These are phyloP conservation scores for Venturia pyrina DNA, from an alignment of 2,329 filamentous ascomycete species.

Conservation along the genomic window DNA sequence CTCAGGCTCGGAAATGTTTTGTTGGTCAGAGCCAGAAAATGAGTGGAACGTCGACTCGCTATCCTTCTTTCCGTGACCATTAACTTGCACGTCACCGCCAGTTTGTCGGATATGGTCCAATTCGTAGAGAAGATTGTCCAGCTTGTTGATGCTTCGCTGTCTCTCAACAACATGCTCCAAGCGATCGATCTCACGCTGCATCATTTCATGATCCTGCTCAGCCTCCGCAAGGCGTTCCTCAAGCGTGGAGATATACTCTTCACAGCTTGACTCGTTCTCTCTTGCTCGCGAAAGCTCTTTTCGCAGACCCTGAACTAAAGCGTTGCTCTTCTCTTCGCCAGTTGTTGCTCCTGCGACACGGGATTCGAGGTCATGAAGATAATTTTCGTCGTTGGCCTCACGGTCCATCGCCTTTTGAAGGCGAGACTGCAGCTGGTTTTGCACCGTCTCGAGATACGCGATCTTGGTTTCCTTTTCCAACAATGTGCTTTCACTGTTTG, in stretches of 20 bases:
- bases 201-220: slow-evolving; percentile 89
- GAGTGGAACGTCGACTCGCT: slow-evolving; percentile 19
- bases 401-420: slow-evolving; percentile 90
- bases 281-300: slow-evolving; percentile 83
- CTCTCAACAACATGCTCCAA: slow-evolving; percentile 92
- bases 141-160: slow-evolving; percentile 85
- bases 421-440: slow-evolving; percentile 76
- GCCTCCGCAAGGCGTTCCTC: slow-evolving; percentile 92
- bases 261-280: slow-evolving; percentile 80
- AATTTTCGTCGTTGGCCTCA: slow-evolving; percentile 83
- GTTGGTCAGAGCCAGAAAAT: slow-evolving; percentile 1
- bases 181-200: slow-evolving; percentile 92
- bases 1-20: not conserved
- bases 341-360: slow-evolving; percentile 84
- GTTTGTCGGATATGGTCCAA: slow-evolving; percentile 53
- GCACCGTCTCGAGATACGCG: slow-evolving; percentile 86
- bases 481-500: slow-evolving; percentile 73
- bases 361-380: slow-evolving; percentile 81
- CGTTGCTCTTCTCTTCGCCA: slow-evolving; percentile 85
- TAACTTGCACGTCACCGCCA: slow-evolving; percentile 20
- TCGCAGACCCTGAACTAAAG: slow-evolving; percentile 74
- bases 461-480: slow-evolving; percentile 91
- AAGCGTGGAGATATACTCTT: slow-evolving; percentile 94
- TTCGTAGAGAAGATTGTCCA: slow-evolving; percentile 86
- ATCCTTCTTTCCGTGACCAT: slow-evolving; percentile 25